Evolutionary conservation across 306 rosid genomes (phyloP), one percentile per base, ranked within the genome.

Genomic region (Notholithocarpus densiflorus): DNA sequence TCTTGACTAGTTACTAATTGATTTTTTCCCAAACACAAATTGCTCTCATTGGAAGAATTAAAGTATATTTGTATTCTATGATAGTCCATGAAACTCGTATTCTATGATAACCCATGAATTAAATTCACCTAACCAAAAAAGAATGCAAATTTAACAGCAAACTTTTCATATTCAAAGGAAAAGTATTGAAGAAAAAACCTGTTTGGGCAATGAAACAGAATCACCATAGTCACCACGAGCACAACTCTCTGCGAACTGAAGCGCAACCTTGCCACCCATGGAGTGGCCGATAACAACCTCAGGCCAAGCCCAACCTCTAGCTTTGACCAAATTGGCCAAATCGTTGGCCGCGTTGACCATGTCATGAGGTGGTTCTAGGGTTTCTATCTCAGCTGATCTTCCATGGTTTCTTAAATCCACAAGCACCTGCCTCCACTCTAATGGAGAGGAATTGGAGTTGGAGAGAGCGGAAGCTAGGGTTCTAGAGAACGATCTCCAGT

Each of bases 401-500:
- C 98, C 98, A 45, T 95, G 97, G 85, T 93, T 92, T 83, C 98
- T 89, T 83, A 95, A 86, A 84, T 95, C 98, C 84, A 95, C 84
- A 54, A 86, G 75, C 88, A 92, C 98, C 86, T 80, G 78, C 81
- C 98, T 95, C 98, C 98, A 95, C 80, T 87, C 94, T 80, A 69
- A 85, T 23, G 86, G 84, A 71, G 91, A 87, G 74, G 89, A 90
- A 23, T 79, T 11, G 73, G 98, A 83, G 75, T 79, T 17, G 73
- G 98, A 83, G 75, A 95, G 89, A 40, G 80, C 20, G 11, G 94
- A 81, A 48, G 88, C 81, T 68, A 95, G 94, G 76, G 56, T 80
- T 79, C 94, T 90, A 52, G 96, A 89, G 87, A 92, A 92, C 29
- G 98, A 89, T 85, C 87, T 74, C 98, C 98, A 95, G 52, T 92